A percentile compares a stretch with the other conserved stretches of the same genome.
phyloP scores from a whole-genome alignment of 2,329 filamentous ascomycete genomes.

The Lasiodiplodia citricola region DNA sequence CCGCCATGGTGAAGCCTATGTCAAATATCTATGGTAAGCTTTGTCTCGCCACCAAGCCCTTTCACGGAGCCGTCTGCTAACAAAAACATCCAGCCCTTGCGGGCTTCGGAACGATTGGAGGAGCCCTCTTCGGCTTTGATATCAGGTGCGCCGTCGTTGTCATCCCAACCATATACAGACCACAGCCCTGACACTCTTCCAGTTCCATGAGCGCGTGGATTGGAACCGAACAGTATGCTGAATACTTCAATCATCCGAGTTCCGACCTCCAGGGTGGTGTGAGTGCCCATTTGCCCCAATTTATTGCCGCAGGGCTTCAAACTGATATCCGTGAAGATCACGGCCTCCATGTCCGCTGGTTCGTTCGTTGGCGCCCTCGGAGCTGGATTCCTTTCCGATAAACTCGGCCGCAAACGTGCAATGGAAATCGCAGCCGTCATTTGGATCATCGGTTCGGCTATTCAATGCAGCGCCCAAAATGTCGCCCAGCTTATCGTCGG shows the following conservation, averaged over 20 bases:
- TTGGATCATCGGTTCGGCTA: constrained; percentile 42
- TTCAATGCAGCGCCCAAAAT: constrained; percentile 25
- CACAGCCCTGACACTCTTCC: background rate
- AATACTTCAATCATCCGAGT: constrained; percentile 58
- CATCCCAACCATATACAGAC: constrained; percentile 47
- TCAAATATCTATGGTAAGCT: constrained; percentile 25
- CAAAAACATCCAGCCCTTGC: constrained; percentile 10
- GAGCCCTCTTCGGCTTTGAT: constrained; percentile 78
- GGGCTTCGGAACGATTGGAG: constrained; percentile 62
- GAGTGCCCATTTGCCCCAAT: background rate
- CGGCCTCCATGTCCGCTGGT: constrained; percentile 55
- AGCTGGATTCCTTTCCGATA: constrained; percentile 58
- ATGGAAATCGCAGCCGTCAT: constrained; percentile 42
- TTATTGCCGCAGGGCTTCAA: background rate
- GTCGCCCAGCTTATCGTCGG: constrained; percentile 50
- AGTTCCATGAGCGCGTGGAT: constrained; percentile 56
- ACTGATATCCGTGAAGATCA: constrained; percentile 40
- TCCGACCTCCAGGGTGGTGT: constrained; percentile 53
- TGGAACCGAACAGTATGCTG: constrained; percentile 52
- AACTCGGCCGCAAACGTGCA: constrained; percentile 49
- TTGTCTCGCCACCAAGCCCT: background rate
- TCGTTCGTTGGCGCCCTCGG: constrained; percentile 55
- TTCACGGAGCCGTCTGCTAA: background rate
- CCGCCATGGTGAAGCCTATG: constrained; percentile 22
- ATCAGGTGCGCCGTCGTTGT: constrained; percentile 56